A percentile compares a stretch with the other conserved stretches of the same genome.
Evolutionary conservation across 495 filamentous ascomycete species (phyloP).

Genomic region (Staphylotrichum tortipilum): DNA sequence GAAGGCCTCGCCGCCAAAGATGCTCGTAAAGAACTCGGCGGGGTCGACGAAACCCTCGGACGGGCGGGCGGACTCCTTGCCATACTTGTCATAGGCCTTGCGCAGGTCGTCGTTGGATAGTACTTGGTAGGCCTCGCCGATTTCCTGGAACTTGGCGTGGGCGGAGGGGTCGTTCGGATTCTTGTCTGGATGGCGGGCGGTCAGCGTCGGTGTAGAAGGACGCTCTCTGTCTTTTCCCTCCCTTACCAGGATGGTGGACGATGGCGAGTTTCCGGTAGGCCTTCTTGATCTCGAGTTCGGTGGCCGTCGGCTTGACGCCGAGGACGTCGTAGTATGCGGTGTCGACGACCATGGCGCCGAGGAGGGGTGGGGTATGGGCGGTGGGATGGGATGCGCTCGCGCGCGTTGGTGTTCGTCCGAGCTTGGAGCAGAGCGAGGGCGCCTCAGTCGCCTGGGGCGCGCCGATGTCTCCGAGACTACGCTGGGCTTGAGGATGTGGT

Average conservation of each 20-base stretch:
- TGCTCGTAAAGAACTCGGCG: constrained; percentile 95
- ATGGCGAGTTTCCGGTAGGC: constrained; percentile 97
- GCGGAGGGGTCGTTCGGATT: constrained; percentile 96
- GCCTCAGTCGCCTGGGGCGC: too few relatives aligned
- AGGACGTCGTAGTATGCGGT: constrained; percentile 86
- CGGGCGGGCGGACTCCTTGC: constrained; percentile 85
- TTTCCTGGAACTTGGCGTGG: constrained; percentile 84
- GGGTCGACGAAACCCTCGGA: constrained; percentile 91
- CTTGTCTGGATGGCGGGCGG: constrained; percentile 57
- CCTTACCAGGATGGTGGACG: constrained; percentile 50
- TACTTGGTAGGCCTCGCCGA: constrained; percentile 97
- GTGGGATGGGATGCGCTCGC: background rate
- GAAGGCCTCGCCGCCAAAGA: constrained; percentile 96
- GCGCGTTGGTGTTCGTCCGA: background rate
- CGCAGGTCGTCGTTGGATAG: constrained; percentile 79
- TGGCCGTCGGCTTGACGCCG: constrained; percentile 77
- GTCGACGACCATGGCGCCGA: constrained; percentile 65
- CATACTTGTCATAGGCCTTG: constrained; percentile 89
- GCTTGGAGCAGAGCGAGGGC: too few relatives aligned
- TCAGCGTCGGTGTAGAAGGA: constrained; percentile 7
- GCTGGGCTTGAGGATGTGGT: background rate
- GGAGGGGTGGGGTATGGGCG: background rate
- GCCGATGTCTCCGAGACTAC: background rate
- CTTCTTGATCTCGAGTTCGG: constrained; percentile 97
- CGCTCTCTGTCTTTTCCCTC: too few relatives aligned